These are phyloP conservation scores for Trematosphaeria pertusa DNA, from an alignment of 2,329 filamentous ascomycete genomes.

Conservation along the genomic window DNA sequence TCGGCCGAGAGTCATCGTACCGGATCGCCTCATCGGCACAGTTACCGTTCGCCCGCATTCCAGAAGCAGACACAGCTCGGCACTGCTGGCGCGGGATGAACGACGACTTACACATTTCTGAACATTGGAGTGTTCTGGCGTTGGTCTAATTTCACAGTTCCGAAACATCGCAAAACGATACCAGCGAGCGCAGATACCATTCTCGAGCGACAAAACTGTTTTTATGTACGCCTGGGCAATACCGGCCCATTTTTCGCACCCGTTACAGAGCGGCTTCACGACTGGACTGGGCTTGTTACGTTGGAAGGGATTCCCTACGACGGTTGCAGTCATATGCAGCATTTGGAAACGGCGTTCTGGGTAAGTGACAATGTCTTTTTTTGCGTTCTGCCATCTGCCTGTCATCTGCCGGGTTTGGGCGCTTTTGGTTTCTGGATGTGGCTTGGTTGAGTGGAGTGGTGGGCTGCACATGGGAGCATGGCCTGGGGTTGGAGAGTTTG, in stretches of 20 bases:
- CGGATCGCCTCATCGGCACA: conserved; percentile 47
- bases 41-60: conserved; percentile 45
- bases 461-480: conserved; percentile 3
- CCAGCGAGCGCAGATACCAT: conserved; percentile 20
- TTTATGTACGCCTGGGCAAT: conserved; percentile 12
- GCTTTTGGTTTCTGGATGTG: conserved; percentile 6
- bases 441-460: not conserved
- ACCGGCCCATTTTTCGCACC: conserved; percentile 10
- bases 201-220: conserved; percentile 9
- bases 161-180: conserved; percentile 21
- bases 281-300: conserved; percentile 15
- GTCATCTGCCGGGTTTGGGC: conserved; percentile 9
- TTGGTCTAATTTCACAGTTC: conserved; percentile 21
- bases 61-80: conserved; percentile 46
- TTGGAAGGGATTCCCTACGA: conserved; percentile 4
- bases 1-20: conserved; percentile 45
- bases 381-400: conserved; percentile 19
- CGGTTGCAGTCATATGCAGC: conserved; percentile 16
- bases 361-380: conserved; percentile 19
- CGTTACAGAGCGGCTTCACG: conserved; percentile 18
- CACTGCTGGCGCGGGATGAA: conserved; percentile 45
- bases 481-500: too few relatives aligned
- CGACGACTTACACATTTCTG: conserved; percentile 6
- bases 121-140: conserved; percentile 33
- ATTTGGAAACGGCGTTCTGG: conserved; percentile 35